Conservation (phyloP, 225 moss, liverwort and hornwort genomes). For the Climacium dendroides region DNA sequence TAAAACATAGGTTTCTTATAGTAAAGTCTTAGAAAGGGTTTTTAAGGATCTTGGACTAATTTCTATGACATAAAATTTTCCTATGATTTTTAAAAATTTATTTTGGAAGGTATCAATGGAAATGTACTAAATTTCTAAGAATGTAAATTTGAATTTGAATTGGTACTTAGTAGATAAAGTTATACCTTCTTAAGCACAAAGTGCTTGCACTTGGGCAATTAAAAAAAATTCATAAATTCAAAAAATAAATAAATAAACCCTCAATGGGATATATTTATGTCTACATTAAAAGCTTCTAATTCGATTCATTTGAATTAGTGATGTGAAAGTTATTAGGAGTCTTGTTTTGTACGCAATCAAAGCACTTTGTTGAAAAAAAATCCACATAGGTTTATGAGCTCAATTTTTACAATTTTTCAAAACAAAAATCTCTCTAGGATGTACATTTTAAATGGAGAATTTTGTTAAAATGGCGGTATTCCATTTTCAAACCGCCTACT, state of each 20-base stretch:
- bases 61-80: neutral
- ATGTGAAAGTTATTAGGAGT: neutral
- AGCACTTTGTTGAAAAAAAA: too few species aligned
- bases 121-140: accelerated
- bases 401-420: neutral
- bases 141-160: neutral
- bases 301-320: too few species aligned
- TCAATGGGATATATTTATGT: neutral
- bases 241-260: neutral
- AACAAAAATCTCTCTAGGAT: neutral
- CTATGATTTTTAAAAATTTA: neutral
- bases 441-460: too few species aligned
- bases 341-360: neutral
- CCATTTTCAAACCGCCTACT: too few species aligned
- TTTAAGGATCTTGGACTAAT: neutral
- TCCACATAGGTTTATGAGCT: accelerated
- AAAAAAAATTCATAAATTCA: accelerated
- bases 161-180: neutral
- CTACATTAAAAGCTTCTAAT: neutral
- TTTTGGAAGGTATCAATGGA: too few species aligned
- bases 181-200: neutral
- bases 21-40: too few species aligned
- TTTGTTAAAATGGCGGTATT: too few species aligned
- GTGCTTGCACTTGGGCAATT: accelerated
- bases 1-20: too few species aligned